Evolutionary conservation across 2,329 filamentous ascomycete genomes (phyloP), one percentile per base, ranked within the genome.

Genomic region (Lomentospora prolificans): DNA sequence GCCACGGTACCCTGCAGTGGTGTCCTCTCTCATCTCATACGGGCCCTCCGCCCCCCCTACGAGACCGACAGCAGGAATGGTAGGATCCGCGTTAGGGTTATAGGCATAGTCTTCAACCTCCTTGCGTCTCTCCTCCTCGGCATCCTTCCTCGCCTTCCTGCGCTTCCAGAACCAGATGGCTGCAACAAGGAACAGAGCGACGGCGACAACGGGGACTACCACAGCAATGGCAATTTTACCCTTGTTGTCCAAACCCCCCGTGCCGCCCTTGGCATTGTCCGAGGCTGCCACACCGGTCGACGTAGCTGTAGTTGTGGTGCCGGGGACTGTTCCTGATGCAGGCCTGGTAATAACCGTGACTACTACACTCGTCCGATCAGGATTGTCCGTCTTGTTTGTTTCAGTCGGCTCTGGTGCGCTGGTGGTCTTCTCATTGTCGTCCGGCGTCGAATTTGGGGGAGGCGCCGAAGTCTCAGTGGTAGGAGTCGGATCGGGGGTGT

Each of bases 51-150:
- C 30, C 12, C 7, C 30, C 4, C 64, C 65, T 33, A 67, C 67
- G 39, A 69, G 67, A 10, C 71, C 75, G 10, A 80, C 68, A 9
- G 73, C 73, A 5, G 73, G 80, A 10, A 96, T 76, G 1, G 87
- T 90, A 0, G 91, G 90, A 66, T 96, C 91, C 58, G 90, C 86
- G 71, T 97, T 97, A n/a, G 94, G 94, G 69, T 97, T 97, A 76
- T 91, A 97, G 30, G 88, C 86, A 68, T 97, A 97, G 67, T 97
- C 94, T 69, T 97, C 92, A 9, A 96, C 90, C 71, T 99, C 94
- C 73, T 96, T 96, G 60, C 91, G 83, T 53, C 94, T 83, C 64
- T 91, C 84, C 67, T 96, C 94, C 66, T 94, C 90, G 12, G 86
- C 87, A 60, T 84, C 82, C 75, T 90, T 94, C 60, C 85, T 84